Evolutionary conservation across 2,329 filamentous ascomycete genomes (phyloP).

Genomic region (Didymella segeticola): DNA sequence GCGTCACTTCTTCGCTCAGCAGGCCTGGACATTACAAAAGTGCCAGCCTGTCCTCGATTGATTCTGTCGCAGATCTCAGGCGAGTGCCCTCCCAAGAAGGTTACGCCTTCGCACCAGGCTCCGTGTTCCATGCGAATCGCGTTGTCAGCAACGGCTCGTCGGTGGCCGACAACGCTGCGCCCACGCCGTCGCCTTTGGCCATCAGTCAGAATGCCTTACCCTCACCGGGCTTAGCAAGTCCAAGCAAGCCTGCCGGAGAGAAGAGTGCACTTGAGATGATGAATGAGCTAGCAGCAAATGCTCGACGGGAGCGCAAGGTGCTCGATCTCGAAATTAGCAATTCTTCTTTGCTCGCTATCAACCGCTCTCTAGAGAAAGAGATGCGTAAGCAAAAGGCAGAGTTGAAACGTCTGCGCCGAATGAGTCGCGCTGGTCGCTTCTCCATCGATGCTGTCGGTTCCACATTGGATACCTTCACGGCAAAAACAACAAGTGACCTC

Average conservation of each 20-base stretch:
- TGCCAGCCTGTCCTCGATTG: slow-evolving; percentile 55
- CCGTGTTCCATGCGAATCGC: slow-evolving; percentile 45
- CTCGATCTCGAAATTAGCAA: slow-evolving; percentile 97
- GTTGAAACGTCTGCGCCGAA: slow-evolving; percentile 81
- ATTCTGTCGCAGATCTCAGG: slow-evolving; percentile 48
- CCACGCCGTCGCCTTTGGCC: slow-evolving; percentile 31
- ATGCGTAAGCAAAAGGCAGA: slow-evolving; percentile 90
- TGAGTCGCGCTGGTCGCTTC: slow-evolving; percentile 80
- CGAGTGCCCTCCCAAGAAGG: slow-evolving; percentile 35
- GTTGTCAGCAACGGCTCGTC: slow-evolving; percentile 34
- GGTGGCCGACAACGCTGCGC: slow-evolving; percentile 34
- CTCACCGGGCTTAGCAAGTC: slow-evolving; percentile 57
- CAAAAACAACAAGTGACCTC: slow-evolving; percentile 42
- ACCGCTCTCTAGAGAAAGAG: slow-evolving; percentile 88
- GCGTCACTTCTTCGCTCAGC: slow-evolving; percentile 37
- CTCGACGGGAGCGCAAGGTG: slow-evolving; percentile 90
- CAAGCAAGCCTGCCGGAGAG: slow-evolving; percentile 59
- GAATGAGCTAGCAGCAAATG: slow-evolving; percentile 83
- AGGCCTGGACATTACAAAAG: slow-evolving; percentile 47
- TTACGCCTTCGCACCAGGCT: slow-evolving; percentile 33
- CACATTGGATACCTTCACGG: slow-evolving; percentile 51
- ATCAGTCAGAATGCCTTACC: slow-evolving; percentile 33
- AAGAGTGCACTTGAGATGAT: slow-evolving; percentile 63
- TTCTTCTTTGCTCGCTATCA: slow-evolving; percentile 92
- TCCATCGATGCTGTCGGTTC: slow-evolving; percentile 63